Evolutionary conservation across 495 filamentous ascomycete species (phyloP), one percentile per base, ranked within the genome.

Genomic region (Daldinia bambusicola): DNA sequence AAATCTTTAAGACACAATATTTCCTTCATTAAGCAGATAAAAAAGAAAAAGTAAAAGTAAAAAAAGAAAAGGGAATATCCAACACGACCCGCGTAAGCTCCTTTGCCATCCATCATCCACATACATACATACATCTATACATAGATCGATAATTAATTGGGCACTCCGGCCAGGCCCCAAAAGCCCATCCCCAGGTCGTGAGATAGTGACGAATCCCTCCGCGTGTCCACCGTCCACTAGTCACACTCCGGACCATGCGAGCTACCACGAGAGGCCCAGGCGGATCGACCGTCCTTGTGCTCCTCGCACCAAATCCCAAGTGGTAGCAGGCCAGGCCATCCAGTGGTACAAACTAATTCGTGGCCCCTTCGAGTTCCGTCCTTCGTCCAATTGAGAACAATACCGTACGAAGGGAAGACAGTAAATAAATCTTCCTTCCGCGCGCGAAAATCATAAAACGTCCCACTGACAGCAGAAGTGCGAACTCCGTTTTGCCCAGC

Each of bases 401-500:
- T 66, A 69, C 70, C 66, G 62, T 62, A 51, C 70, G 56, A 55
- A 67, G 61, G 34, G 48, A 31, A 51, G 20, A 37, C 40, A 55
- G 45, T 22, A 63, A 48, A 36, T n/a, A 55, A 8, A 4, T 31
- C 22, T 36, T 56, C 38, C 55, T 59, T 51, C 22, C 51, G 34
- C 38, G 63, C 67, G 37, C 57, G 4, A 58, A 72, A 72, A 58
- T 13, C 55, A 77, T 63, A 40, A 63, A 63, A 63, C 66, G 63
- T 63, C 41, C 67, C 66, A 62, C 74, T 72, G 74, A 64, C 67
- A 77, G 63, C 71, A 76, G 75, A 80, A 78, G 76, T 70, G 76
- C 60, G 78, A 80, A 78, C 76, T 76, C 75, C 78, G 67, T 72
- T 56, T 66, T 76, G 74, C 76, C 72, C 75, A 72, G 74, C 76